phyloP scores from a whole-genome alignment of 345 rosid species.

The Erucastrum elatum region DNA sequence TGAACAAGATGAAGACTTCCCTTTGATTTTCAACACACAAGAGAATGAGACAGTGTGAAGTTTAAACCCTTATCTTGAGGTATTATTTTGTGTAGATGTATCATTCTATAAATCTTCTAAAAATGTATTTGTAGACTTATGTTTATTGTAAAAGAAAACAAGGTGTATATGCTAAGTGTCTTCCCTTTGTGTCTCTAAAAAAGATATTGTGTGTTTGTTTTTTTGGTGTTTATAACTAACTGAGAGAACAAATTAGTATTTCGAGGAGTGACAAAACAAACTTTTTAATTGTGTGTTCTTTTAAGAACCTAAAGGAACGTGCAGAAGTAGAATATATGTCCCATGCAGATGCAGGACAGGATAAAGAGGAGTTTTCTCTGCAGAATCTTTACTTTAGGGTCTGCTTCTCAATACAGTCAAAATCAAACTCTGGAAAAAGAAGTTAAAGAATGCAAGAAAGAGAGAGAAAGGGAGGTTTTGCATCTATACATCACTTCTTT shows the following conservation, averaged over 20 bases:
- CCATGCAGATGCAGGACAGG: slow-evolving; percentile 53
- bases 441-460: slow-evolving; percentile 35
- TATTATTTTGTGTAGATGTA: slow-evolving; percentile 25
- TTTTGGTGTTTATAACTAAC: neutral
- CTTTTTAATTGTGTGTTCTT: slow-evolving; percentile 19
- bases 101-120: neutral
- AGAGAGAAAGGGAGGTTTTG: slow-evolving; percentile 38
- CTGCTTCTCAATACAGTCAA: slow-evolving; percentile 65
- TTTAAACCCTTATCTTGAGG: neutral
- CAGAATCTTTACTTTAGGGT: slow-evolving; percentile 56
- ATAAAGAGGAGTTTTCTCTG: slow-evolving; percentile 37
- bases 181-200: neutral
- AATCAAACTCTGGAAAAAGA: slow-evolving; percentile 30
- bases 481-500: slow-evolving; percentile 36
- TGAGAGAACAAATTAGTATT: neutral
- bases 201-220: neutral
- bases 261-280: slow-evolving; percentile 25
- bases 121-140: slow-evolving; percentile 9
- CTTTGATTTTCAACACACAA: slow-evolving; percentile 57
- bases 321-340: slow-evolving; percentile 50
- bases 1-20: slow-evolving; percentile 70
- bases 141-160: slow-evolving; percentile 9
- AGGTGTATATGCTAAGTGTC: slow-evolving; percentile 30
- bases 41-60: slow-evolving; percentile 45
- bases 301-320: slow-evolving; percentile 31